Conservation (phyloP, 306 rosid species). For the Quercus robur region DNA sequence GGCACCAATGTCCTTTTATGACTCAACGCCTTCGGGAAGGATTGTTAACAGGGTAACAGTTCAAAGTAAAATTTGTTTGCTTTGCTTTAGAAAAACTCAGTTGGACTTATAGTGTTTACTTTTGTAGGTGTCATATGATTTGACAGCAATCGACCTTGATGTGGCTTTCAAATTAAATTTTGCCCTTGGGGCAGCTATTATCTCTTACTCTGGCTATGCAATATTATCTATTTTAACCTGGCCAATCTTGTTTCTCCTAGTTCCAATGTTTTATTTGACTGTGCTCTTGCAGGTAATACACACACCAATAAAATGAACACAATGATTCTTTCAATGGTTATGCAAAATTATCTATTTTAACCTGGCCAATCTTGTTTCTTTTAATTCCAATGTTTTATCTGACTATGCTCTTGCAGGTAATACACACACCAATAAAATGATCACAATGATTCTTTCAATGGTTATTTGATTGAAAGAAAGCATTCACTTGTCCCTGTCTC, state of each 20-base stretch:
- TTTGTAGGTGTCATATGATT: slow-evolving; percentile 45
- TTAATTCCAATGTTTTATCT: slow-evolving; percentile 37
- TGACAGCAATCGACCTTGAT: slow-evolving; percentile 50
- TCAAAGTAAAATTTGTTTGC: not conserved
- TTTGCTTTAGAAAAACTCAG: not conserved
- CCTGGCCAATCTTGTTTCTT: slow-evolving; percentile 56
- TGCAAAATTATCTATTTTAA: slow-evolving; percentile 29
- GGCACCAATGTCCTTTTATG: slow-evolving; percentile 57
- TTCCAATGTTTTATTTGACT: slow-evolving; percentile 39
- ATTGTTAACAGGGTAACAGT: slow-evolving; percentile 47
- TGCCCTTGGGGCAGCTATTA: slow-evolving; percentile 7
- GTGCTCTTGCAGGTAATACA: slow-evolving; percentile 42
- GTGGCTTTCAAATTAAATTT: slow-evolving; percentile 17
- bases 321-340: not conserved
- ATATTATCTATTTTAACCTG: slow-evolving; percentile 45
- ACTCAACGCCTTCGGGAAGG: slow-evolving; percentile 64
- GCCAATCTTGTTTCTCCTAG: slow-evolving; percentile 9
- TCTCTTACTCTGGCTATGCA: slow-evolving; percentile 13
- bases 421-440: not conserved
- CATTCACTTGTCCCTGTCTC: not conserved
- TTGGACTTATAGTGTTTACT: not conserved
- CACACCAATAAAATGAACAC: not conserved
- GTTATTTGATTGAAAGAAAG: not conserved
- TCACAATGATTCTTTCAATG: not conserved
- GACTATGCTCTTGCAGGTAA: slow-evolving; percentile 46